phyloP scores from a whole-genome alignment of 257 asterid genomes.

The Thymus quinquecostatus region DNA sequence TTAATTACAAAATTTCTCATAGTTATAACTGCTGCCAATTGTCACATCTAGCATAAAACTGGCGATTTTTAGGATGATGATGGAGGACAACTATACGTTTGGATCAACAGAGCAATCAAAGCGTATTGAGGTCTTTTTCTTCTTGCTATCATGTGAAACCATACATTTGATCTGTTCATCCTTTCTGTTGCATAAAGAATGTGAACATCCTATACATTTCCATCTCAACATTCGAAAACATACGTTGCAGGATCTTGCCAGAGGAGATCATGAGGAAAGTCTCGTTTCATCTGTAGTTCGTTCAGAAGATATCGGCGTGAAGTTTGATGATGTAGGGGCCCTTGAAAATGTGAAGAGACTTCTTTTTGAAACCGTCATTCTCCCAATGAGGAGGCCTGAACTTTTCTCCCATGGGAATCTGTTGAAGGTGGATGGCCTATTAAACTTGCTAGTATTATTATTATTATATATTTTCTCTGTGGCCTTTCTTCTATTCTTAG shows the following conservation, averaged over 20 bases:
- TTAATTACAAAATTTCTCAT: no score
- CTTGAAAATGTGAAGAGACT: slow-evolving; percentile 67
- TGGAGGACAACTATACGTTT: slow-evolving; percentile 31
- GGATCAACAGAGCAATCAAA: slow-evolving; percentile 62
- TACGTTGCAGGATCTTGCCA: slow-evolving; percentile 52
- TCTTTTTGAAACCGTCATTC: slow-evolving; percentile 65
- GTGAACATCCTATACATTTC: not conserved
- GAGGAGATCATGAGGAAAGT: not conserved
- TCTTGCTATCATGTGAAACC: not conserved
- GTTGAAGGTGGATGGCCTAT: slow-evolving; percentile 47
- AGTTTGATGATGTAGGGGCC: slow-evolving; percentile 76
- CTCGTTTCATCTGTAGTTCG: slow-evolving; percentile 69
- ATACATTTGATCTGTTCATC: not conserved
- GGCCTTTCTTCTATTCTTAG: not conserved
- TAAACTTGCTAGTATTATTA: not conserved
- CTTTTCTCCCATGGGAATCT: slow-evolving; percentile 73
- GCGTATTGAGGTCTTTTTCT: slow-evolving; percentile 19
- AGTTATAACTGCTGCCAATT: no score
- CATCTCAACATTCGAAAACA: not conserved
- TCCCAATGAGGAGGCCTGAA: slow-evolving; percentile 70
- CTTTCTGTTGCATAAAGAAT: not conserved
- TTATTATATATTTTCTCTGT: no score
- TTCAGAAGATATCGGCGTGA: slow-evolving; percentile 69
- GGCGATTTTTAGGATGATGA: slow-evolving; percentile 69
- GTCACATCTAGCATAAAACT: slow-evolving; percentile 50